Base-by-base conservation (phyloP, 495 filamentous ascomycete genomes). In the Aspergillus avenaceus region DNA sequence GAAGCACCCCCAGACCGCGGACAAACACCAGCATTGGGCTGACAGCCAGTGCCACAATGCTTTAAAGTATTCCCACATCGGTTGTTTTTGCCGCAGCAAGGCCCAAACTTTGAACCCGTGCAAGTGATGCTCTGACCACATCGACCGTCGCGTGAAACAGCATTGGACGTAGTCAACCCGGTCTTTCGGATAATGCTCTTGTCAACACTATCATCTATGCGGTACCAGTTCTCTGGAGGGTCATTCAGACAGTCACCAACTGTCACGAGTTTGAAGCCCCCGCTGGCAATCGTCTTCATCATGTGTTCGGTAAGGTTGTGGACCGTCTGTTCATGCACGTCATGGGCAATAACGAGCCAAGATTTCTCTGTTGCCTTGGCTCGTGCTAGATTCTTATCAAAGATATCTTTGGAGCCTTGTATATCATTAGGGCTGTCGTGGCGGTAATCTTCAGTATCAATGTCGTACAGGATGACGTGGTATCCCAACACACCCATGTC, bases 401-500 rank as follows among this genome's bases (percentile, higher is more conserved):
- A 89, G 50, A 83, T 86, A 56, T 88, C 78, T 66, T 90, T 90
- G 53, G 84, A 83, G 8, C 67, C 77, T 54, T 90, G 84, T 48
- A 91, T 90, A 49, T 74, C 49, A 2, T 56, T 58, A 0, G 82
- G 74, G 25, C 65, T 69, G 48, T 82, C 80, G 46, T 92, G 77
- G 22, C 84, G 71, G 53, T 87, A 95, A 48, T 90, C 88, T 8
- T 83, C 81, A 0, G 89, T 95, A 64, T 95, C 88, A 24, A 95
- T 72, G 51, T 91, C 80, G 57, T 89, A 90, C 55, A 88, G 80
- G 50, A 79, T 69, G 31, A 84, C 73, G 62, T 95, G 88, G 54
- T 95, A 95, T 3, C 89, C 88, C 31, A 92, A 72, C 4, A 66
- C 66, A 14, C 74, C 74, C 59, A 92, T 67, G 29, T 84, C 79